These are phyloP conservation scores for Helminthosporium solani DNA, from an alignment of 2,329 filamentous ascomycete species.

Conservation along the genomic window DNA sequence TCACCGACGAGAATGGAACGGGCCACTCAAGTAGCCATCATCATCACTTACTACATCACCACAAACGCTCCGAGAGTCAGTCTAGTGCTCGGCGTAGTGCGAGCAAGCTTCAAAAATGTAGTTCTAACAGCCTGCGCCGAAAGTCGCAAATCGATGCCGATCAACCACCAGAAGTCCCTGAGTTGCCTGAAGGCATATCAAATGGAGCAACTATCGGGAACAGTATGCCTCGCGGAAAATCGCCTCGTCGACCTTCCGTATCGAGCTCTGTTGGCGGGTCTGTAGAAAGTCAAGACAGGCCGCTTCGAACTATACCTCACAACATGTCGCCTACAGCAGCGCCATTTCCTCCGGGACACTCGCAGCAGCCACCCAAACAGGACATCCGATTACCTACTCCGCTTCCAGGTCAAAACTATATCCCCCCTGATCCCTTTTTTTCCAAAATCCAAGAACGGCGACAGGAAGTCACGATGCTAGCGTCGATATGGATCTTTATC, in stretches of 20 bases:
- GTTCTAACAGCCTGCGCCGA: slow-evolving; percentile 39
- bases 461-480: slow-evolving; percentile 60
- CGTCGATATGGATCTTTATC: slow-evolving; percentile 88
- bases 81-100: slow-evolving; percentile 37
- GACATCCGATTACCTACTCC: slow-evolving; percentile 47
- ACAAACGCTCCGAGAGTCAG: slow-evolving; percentile 40
- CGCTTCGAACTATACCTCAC: slow-evolving; percentile 43
- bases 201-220: slow-evolving; percentile 21
- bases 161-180: slow-evolving; percentile 25
- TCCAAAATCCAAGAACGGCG: slow-evolving; percentile 54
- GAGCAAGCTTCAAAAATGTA: slow-evolving; percentile 44
- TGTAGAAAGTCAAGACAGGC: slow-evolving; percentile 35
- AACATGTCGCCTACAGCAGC: slow-evolving; percentile 38
- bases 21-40: slow-evolving; percentile 39
- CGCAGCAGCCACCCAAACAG: slow-evolving; percentile 45
- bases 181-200: slow-evolving; percentile 19
- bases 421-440: slow-evolving; percentile 50
- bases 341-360: slow-evolving; percentile 43
- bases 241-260: slow-evolving; percentile 21
- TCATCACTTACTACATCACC: slow-evolving; percentile 34
- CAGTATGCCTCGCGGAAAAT: slow-evolving; percentile 15
- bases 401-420: slow-evolving; percentile 36
- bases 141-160: slow-evolving; percentile 22
- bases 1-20: slow-evolving; percentile 63
- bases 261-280: slow-evolving; percentile 28